Base-by-base conservation (phyloP, 2,329 filamentous ascomycete genomes). In the Talaromyces atroroseus region DNA sequence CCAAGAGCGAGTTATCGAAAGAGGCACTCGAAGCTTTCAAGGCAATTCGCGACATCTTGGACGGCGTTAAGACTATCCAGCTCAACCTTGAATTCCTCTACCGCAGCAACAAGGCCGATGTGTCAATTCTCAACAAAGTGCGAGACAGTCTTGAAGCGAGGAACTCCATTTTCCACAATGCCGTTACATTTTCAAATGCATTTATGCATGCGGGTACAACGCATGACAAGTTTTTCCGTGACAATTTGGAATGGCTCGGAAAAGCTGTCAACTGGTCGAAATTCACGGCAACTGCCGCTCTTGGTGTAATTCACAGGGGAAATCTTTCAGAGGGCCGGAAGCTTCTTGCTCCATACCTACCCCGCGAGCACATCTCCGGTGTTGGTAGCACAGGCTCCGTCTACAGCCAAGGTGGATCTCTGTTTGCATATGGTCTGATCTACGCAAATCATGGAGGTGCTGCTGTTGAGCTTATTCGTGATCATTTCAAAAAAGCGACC, bases 221-320 rank as follows among this genome's bases (percentile, higher is more conserved):
- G 0, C 94, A 96, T 66, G 94, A 99, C 76, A 95, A 92, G 68
- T 99, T 99, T 77, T 97, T 99, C 84, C 84, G 95, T 7, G 91
- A 97, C 68, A 99, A 99, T 70, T 76, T 99, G 23, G 94, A 99
- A 63, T 99, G 94, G 94, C 78, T 99, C 3, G 92, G 92, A 59
- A 99, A 97, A 78, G 94, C 94, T 24, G 91, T 97, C 49, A 99
- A 99, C 77, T 99, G 94, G 94, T 96, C 92, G 59, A 99, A 99
- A 72, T 99, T 99, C 71, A 96, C 94, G 0, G 94, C 94, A 14
- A 99, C 94, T 4, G 94, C 94, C 56, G 94, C 94, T 7, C 80
- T 99, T 5, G 94, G 94, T 72, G 94, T 97, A 52, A 96, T 99
- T 61, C 94, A 99, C 73, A 88, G 91, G 47, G 94, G 94, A 56